Evolutionary conservation across 495 filamentous ascomycete species (phyloP).

Genomic region (Polyplosphaeria fusca): DNA sequence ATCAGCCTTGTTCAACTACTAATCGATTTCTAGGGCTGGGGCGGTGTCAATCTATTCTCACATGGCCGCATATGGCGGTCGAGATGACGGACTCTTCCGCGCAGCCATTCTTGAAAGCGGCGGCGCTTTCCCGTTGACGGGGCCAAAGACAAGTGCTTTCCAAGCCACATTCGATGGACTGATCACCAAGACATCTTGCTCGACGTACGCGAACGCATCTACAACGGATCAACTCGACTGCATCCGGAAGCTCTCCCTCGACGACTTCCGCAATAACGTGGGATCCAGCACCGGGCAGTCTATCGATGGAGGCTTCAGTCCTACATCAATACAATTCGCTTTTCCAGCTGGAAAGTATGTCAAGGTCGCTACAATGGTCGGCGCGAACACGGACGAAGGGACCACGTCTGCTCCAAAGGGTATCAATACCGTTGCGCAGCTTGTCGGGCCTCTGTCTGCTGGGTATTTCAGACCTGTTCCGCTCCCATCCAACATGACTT

Average conservation of each 20-base stretch:
- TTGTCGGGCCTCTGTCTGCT: too few relatives aligned
- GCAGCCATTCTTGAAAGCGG: slow-evolving; percentile 52
- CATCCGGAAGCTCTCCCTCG: slow-evolving; percentile 48
- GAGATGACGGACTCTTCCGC: slow-evolving; percentile 47
- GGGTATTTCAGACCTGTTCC: too few relatives aligned
- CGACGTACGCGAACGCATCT: slow-evolving; percentile 41
- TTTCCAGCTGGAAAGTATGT: slow-evolving; percentile 43
- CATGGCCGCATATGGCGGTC: slow-evolving; percentile 51
- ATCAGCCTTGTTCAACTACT: too few relatives aligned
- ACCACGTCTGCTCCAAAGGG: too few relatives aligned
- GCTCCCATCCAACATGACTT: too few relatives aligned
- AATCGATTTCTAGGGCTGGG: too few relatives aligned
- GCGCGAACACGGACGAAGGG: slow-evolving; percentile 54
- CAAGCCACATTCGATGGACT: slow-evolving; percentile 46
- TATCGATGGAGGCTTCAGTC: slow-evolving; percentile 51
- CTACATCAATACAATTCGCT: slow-evolving; percentile 42
- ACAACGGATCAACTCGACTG: slow-evolving; percentile 51
- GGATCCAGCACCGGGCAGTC: slow-evolving; percentile 39
- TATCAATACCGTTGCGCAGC: too few relatives aligned
- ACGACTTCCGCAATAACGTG: slow-evolving; percentile 41
- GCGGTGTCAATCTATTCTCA: slow-evolving; percentile 54
- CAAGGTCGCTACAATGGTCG: slow-evolving; percentile 50
- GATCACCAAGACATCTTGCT: slow-evolving; percentile 36
- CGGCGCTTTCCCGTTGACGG: slow-evolving; percentile 42
- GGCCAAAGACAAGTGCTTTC: slow-evolving; percentile 38